Base-by-base conservation (phyloP, 2,329 filamentous ascomycete genomes). In the Dryadomyces quercus-mongolicae region DNA sequence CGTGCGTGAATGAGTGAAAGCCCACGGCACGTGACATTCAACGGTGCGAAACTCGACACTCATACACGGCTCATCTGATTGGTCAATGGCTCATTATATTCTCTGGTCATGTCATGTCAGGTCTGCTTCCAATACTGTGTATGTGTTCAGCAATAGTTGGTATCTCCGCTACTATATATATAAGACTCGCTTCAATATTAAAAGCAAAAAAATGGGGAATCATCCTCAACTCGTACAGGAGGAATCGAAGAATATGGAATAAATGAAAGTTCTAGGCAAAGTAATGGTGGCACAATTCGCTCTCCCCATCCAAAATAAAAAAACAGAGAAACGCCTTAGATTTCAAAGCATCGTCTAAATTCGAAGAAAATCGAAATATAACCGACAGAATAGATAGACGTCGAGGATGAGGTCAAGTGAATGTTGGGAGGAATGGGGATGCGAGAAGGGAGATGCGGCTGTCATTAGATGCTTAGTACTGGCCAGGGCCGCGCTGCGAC, bases 401-500 rank as follows among this genome's bases (percentile, higher is more conserved):
- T 31, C 25, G 25, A 31, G 25, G 25, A 31, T 4, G 25, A 31
- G 25, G 25, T 31, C 25, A 31, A 31, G 25, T 31, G 25, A 40
- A 4, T 40, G 36, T 9, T 13, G 15, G 3, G 15, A 40, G 10
- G 15, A 40, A 40, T 40, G 36, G 4, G 25, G 25, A 42, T 18
- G 31, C n/a, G 12, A 40, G 16, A 40, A 44, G 21, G 36, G 20
- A 20, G n/a, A n/a, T n/a, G 2, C 42, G 18, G 20, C 15, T 22
- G 22, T 40, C 36, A 25, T 20, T n/a, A 36, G 21, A 52, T 40
- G 36, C 21, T 13, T 43, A 61, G 54, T 59, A 60, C 16, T 55
- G 55, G 1, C 58, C 56, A 10, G 42, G 52, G 3, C 58, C 49
- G 2, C 60, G 53, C 52, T 60, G 59, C 4, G 59, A 55, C 50